Evolutionary conservation across 2,329 filamentous ascomycete genomes (phyloP).

Genomic region (Venturiaceae sp.): DNA sequence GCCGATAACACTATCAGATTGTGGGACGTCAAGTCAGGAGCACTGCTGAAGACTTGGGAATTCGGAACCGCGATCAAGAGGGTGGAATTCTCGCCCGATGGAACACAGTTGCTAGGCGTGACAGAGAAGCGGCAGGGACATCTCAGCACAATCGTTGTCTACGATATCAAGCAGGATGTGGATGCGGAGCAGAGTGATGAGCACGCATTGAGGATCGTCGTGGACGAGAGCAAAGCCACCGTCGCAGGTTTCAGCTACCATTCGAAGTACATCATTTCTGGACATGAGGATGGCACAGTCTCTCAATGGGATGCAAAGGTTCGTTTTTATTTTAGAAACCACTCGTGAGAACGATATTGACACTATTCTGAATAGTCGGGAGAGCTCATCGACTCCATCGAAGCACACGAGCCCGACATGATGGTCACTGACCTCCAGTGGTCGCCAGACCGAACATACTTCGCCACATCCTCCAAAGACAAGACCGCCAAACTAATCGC

Average conservation of each 20-base stretch:
- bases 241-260: constrained; percentile 95
- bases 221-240: constrained; percentile 86
- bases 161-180: constrained; percentile 78
- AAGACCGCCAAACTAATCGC: constrained; percentile 92
- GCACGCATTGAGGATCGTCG: constrained; percentile 76
- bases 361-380: constrained; percentile 46
- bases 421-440: constrained; percentile 92
- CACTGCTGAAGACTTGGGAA: constrained; percentile 93
- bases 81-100: constrained; percentile 94
- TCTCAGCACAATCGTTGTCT: constrained; percentile 85
- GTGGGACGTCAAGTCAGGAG: constrained; percentile 91
- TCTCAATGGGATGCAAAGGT: constrained; percentile 88
- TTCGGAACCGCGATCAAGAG: constrained; percentile 96
- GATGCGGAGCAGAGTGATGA: constrained; percentile 78
- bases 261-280: constrained; percentile 91
- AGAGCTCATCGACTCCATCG: constrained; percentile 69
- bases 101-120: constrained; percentile 79
- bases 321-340: constrained; percentile 10
- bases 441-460: constrained; percentile 88
- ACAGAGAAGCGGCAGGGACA: constrained; percentile 99
- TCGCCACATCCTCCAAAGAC: constrained; percentile 97
- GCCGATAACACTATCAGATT: constrained; percentile 97
- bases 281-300: constrained; percentile 91
- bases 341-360: constrained; percentile 1
- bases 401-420: constrained; percentile 75